phyloP scores from a whole-genome alignment of 306 rosid species.

The Ormosia emarginata region DNA sequence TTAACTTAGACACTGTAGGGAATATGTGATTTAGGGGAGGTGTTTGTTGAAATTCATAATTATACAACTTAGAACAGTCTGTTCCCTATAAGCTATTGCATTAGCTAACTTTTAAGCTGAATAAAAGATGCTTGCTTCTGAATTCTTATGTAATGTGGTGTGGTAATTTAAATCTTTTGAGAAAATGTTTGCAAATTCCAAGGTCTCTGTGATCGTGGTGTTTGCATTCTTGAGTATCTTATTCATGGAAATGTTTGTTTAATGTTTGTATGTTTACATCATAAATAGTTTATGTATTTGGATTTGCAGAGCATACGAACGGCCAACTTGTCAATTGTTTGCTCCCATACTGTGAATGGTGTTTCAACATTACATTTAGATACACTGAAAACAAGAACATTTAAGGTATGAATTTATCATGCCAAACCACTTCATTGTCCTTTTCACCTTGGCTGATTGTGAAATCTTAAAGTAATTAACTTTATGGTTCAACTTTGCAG shows the following conservation, averaged over 20 bases:
- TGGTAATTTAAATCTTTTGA: neutral
- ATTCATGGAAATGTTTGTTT: conserved; percentile 6
- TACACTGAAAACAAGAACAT: conserved; percentile 43
- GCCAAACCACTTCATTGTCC: conserved; percentile 9
- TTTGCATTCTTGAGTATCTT: conserved; percentile 18
- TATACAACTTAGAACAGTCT: neutral
- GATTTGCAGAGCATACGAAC: conserved; percentile 59
- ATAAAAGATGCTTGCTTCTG: conserved; percentile 9
- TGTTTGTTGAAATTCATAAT: neutral
- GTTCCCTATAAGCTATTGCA: neutral
- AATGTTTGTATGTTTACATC: neutral
- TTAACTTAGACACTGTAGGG: neutral
- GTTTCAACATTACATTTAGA: conserved; percentile 67
- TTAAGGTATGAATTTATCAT: conserved; percentile 49
- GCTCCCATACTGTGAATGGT: conserved; percentile 68
- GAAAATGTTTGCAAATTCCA: neutral
- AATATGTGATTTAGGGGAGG: neutral
- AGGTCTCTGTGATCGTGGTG: neutral
- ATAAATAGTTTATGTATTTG: conserved; percentile 8
- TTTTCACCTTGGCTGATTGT: conserved; percentile 14
- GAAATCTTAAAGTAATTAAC: conserved; percentile 4
- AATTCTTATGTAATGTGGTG: neutral
- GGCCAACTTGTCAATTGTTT: conserved; percentile 63
- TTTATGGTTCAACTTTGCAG: conserved; percentile 32
- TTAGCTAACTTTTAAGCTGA: neutral